Base-by-base conservation (phyloP, 192 early-diverging fungal genomes). In the Rhizoclosmatium globosum region DNA sequence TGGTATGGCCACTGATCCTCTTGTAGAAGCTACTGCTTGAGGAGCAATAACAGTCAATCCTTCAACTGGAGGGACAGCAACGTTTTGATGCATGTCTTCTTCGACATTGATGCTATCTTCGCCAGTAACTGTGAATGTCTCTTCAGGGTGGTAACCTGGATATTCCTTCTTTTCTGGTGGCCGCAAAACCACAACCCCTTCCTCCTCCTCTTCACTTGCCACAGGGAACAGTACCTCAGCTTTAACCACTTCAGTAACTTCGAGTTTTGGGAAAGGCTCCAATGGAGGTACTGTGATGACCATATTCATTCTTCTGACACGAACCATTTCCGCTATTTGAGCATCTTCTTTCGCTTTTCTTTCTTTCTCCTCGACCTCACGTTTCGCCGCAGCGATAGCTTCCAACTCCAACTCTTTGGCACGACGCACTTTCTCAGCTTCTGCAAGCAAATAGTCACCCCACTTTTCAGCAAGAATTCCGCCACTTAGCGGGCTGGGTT, bases 391-490 rank as follows among this genome's bases (percentile, higher is more conserved):
- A 64, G 1, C 19, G 41, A 43, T 42, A 47, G 21, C 42, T 1
- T 17, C 47, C 21, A 23, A 13, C 47, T 67, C 39, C 75, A 38
- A 50, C 39, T 77, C 48, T 67, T 67, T 77, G 38, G 31, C 43
- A 46, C 47, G 38, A 13, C 74, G 23, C 4, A 50, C 65, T 3
- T 47, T 21, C 47, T 67, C 75, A 38, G 60, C 64, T 56, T 77
- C 75, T 17, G 65, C 17, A 13, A 42, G n/a, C 43, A 77, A 21
- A 53, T 77, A 77, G 7, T 77, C 75, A n/a, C 48, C 65, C 75
- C 75, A 77, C 46, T 77, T 77, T 68, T 77, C 75, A 31, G 42
- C 75, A 23, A 44, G 75, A 31, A 77, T 68, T 23, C 46, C 75
- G 19, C 15, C 43, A 31, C 50, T 53, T 3, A 77, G 53, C 3